These are phyloP conservation scores for Ephemerocybe angulata DNA, from an alignment of 768 basidiomycete species.

Conservation along the genomic window DNA sequence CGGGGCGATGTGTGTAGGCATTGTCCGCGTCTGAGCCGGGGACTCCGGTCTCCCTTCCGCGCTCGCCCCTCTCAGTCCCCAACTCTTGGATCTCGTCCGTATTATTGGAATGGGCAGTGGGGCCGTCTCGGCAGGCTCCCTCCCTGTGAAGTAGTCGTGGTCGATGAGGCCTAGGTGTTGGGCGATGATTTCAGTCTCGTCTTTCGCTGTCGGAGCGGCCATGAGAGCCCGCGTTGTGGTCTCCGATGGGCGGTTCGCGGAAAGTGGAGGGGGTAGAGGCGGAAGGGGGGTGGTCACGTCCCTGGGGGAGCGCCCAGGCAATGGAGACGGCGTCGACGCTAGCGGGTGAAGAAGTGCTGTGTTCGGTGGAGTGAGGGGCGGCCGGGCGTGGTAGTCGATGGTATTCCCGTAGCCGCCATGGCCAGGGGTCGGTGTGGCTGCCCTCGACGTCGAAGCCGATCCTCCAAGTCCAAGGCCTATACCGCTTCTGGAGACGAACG, in stretches of 20 bases:
- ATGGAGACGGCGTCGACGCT: neutral
- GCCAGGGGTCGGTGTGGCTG: neutral
- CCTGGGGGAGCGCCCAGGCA: neutral
- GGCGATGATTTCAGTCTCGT: neutral
- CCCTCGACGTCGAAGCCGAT: neutral
- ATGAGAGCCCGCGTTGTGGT: neutral
- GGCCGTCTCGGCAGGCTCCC: slow-evolving; percentile 6
- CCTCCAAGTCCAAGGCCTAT: too few species aligned
- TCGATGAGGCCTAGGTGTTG: slow-evolving; percentile 9
- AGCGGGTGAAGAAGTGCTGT: neutral
- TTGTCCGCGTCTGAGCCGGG: neutral
- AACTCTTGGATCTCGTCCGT: neutral
- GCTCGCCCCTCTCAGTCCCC: neutral
- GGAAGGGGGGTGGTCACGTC: neutral
- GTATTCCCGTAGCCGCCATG: neutral
- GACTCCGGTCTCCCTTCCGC: neutral
- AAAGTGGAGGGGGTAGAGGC: neutral
- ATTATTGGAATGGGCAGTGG: neutral
- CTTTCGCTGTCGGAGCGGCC: neutral
- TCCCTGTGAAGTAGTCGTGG: slow-evolving; percentile 6
- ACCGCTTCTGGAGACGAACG: neutral
- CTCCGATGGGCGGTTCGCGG: neutral
- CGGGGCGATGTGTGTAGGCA: slow-evolving; percentile 1
- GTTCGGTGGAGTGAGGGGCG: neutral
- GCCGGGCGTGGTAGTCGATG: neutral